These are phyloP conservation scores for Boletus rex-veris DNA, from an alignment of 768 basidiomycete genomes.

Conservation along the genomic window DNA sequence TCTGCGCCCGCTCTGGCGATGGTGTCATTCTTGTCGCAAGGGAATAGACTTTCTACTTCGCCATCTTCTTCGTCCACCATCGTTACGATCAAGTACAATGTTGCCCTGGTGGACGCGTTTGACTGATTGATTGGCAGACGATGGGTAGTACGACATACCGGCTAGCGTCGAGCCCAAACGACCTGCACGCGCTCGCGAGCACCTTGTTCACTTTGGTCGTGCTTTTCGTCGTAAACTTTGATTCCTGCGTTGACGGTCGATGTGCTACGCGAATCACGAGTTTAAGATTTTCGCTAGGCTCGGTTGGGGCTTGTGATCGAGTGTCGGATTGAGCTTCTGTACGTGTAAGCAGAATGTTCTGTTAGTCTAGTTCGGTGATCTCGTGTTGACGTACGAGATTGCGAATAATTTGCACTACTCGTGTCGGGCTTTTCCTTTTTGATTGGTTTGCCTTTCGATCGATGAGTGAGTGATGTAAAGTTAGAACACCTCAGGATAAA, in stretches of 20 bases:
- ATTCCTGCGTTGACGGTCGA: slow-evolving; percentile 27
- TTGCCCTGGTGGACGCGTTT: slow-evolving; percentile 12
- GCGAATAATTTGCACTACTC: not conserved
- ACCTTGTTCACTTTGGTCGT: slow-evolving; percentile 32
- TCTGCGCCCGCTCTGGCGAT: slow-evolving; percentile 29
- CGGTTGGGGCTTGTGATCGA: not conserved
- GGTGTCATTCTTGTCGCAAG: slow-evolving; percentile 26
- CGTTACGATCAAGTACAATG: slow-evolving; percentile 24
- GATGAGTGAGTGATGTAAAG: not conserved
- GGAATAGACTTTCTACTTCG: slow-evolving; percentile 27
- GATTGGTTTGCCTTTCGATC: slow-evolving; percentile 9
- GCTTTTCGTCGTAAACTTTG: slow-evolving; percentile 30
- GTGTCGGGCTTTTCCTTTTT: slow-evolving; percentile 17
- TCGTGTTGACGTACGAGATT: slow-evolving; percentile 10
- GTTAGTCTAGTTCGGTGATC: not conserved
- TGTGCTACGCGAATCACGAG: slow-evolving; percentile 32
- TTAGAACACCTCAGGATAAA: not conserved
- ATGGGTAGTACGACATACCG: slow-evolving; percentile 10
- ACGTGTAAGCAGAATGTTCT: not conserved
- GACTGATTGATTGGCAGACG: not conserved
- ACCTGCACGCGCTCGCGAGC: slow-evolving; percentile 27
- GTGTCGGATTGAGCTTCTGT: slow-evolving; percentile 5
- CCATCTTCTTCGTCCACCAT: slow-evolving; percentile 27
- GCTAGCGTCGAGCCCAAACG: slow-evolving; percentile 23
- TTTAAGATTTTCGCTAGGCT: slow-evolving; percentile 8